Evolutionary conservation across 129 eudicot genomes (phyloP), one percentile per base, ranked within the genome.

Genomic region (Flaveria bidentis): DNA sequence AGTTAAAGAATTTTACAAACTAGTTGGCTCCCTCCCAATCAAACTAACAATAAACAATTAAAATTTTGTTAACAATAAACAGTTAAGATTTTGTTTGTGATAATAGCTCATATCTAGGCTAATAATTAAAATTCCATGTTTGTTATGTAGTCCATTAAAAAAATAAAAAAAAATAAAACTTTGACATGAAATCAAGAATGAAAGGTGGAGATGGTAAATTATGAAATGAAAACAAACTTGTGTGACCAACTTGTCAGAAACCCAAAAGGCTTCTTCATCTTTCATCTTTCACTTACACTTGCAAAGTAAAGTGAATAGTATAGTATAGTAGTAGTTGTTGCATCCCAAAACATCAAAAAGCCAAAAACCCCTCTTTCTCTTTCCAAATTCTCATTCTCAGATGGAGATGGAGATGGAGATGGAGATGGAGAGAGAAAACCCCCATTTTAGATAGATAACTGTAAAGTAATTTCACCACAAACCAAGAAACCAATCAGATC

Each of bases 301-400:
- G 11, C 79, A 45, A 45, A 47, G 13, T 13, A 12, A 50, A 63
- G 36, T 64, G 64, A 75, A 75, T 49, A 64, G 64, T 76, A 3
- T 23, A 23, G 26, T 23, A 26, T 23, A 23, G 26, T 23, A 26
- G 5, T 28, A 28, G 79, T 47, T 30, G 49, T 64, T 51, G 69
- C 23, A 75, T 49, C 72, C 70, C 80, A 66, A 74, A 74, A 61
- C 58, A 60, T 74, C 78, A 74, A 76, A 76, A 76, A 76, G 80
- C 80, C 73, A 22, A 76, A 64, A 76, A 30, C 73, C 51, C 57
- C 72, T 50, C 80, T 50, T 13, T 76, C 71, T 45, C 25, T 8
- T 61, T 61, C 78, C 78, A 56, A 20, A 13, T 57, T 25, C 53
- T 23, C 9, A 45, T 58, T n/a, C 23, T 39, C 71, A 9, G 71